phyloP scores from a whole-genome alignment of 2,329 filamentous ascomycete genomes.

The Phialophora verrucosa region DNA sequence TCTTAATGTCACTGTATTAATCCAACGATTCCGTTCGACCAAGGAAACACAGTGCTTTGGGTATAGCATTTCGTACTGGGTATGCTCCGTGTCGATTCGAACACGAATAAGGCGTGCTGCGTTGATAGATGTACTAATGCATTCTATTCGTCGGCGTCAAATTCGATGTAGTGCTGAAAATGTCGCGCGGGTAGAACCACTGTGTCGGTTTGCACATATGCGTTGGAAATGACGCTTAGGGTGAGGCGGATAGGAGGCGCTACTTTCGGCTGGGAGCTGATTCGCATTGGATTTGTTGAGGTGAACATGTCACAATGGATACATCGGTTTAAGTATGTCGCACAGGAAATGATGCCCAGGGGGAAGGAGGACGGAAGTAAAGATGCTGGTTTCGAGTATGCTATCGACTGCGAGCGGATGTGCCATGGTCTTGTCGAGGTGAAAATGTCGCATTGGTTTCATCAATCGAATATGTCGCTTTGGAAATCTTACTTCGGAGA shows the following conservation, averaged over 20 bases:
- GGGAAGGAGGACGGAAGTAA: not conserved
- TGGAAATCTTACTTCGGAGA: not conserved
- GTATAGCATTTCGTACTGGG: not conserved
- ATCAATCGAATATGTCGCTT: not conserved
- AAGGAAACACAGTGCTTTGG: not conserved
- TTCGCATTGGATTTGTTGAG: not conserved
- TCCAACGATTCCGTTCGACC: no score
- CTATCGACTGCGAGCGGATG: not conserved
- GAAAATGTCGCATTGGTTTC: conserved; percentile 1
- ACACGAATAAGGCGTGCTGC: not conserved
- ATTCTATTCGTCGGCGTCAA: not conserved
- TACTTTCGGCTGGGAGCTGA: not conserved
- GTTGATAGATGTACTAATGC: not conserved
- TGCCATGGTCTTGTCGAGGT: not conserved
- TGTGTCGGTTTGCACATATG: not conserved
- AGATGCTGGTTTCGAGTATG: not conserved
- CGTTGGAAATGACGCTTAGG: not conserved
- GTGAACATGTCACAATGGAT: not conserved
- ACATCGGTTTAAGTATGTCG: not conserved
- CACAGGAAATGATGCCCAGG: not conserved
- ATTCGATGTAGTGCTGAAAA: not conserved
- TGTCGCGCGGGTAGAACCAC: not conserved
- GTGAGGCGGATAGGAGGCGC: not conserved
- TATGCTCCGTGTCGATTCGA: not conserved
- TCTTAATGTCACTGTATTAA: no score